Base-by-base conservation (phyloP, 306 rosid genomes). In the Inga laurina region DNA sequence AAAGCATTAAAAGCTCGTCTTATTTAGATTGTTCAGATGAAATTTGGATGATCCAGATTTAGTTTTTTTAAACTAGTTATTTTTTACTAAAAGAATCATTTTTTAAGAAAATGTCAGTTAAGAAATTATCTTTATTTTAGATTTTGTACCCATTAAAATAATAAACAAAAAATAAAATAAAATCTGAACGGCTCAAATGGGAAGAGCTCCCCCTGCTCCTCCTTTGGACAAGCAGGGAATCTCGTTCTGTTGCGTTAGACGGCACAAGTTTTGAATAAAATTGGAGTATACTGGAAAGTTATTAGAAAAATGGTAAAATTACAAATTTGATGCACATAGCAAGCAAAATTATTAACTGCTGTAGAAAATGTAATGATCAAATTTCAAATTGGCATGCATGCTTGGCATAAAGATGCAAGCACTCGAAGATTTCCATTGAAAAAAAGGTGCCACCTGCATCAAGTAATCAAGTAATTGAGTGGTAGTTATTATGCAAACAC, bases 211-310 rank as follows among this genome's bases (percentile, higher is more conserved):
- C 30, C 30, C 1, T 27, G 1, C 30, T 27, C 30, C 1, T 27
- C 1, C 1, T 27, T 27, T 27, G 1, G 30, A 27, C 30, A 1
- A 27, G 30, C 30, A 27, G 30, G n/a, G 30, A 27, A 0, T 27
- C 30, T 27, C 1, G 30, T 27, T 27, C 30, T 27, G 86, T 80
- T 83, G 86, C 81, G 84, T 79, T 51, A 78, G 77, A 81, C 66
- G 78, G 57, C 11, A 5, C 52, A 79, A 72, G 75, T 48, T 86
- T 82, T 32, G 74, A 82, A 37, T 45, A 84, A 57, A 57, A 57
- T 57, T n/a, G 43, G 76, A 57, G 49, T 7, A 45, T 39, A 32
- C 32, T 37, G 37, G 35, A 41, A 84, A 78, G 39, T n/a, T 57
- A 57, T n/a, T n/a, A 21, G 5, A 48, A n/a, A 64, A 43, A 34